Base-by-base conservation (phyloP, 352 stramenopile genomes). In the Pythium sp. region DNA sequence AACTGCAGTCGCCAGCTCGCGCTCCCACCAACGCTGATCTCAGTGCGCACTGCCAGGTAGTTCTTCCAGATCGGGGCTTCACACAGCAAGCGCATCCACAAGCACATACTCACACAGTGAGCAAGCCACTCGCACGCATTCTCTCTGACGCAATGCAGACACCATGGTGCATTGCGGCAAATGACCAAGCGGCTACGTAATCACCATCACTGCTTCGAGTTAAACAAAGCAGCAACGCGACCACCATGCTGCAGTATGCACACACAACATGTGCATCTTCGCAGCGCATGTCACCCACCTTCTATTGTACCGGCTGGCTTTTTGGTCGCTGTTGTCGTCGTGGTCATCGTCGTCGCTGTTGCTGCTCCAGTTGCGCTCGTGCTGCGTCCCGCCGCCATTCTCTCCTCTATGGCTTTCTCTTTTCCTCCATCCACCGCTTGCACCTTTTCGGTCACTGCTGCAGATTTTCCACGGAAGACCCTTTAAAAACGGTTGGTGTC, bases 1-100 rank as follows among this genome's bases (percentile, higher is more conserved):
- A 6, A 18, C 14, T 66, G 34, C 6, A 57, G 6, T 0, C 32
- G 26, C 47, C 47, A 43, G 24, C 32, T 51, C 2, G 22, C 30
- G 30, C 7, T 65, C n/a, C 26, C 38, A 1, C 15, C 9, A 8
- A 24, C 20, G 55, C 56, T 62, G 30, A 53, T 38, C 26, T 75
- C 73, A 11, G 69, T 75, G 51, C 84, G 81, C 14, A 83, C 73
- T 53, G 73, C 70, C 49, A 92, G 60, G 64, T 92, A 92, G 46
- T 65, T 75, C 64, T 85, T 89, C 84, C 84, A 92, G n/a, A 90
- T 79, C 26, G 78, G 82, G 24, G 84, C 84, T 90, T 54, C 22
- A 30, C 30, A 28, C 20, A 30, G 30, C 53, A 46, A 24, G 63
- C 62, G 5, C 49, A 51, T 32, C 4, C 30, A 47, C 24, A 38